Base-by-base conservation (phyloP, 2,329 filamentous ascomycete genomes). In the Volutella citrinella region DNA sequence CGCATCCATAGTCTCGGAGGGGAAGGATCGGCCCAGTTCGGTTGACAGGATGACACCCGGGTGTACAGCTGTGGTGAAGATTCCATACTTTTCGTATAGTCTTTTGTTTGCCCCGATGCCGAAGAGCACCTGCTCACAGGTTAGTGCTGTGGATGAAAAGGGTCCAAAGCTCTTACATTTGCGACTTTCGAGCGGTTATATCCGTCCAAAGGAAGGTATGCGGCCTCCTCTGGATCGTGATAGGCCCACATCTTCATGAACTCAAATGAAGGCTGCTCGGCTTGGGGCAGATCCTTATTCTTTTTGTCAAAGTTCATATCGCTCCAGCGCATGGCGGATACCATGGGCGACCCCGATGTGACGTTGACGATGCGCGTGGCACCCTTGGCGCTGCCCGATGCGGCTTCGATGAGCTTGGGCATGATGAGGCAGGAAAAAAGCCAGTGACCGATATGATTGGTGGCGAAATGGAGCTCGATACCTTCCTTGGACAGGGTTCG, bases 241-340 rank as follows among this genome's bases (percentile, higher is more conserved):
- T 39, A 44, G 6, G 43, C 46, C 42, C 42, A 53, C 3, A 5
- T 23, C 19, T 38, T 32, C 11, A 44, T 17, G 13, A 42, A 19
- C 5, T 32, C n/a, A 14, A 36, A 36, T 6, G 10, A 7, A 1
- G 46, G 48, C 36, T 47, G 40, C 27, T 53, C 49, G 3, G 16
- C 36, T 7, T 38, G 29, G 4, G 48, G 46, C 6, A 51, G 40
- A 7, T 49, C 43, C 22, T 39, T 36, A 38, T 46, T 48, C 30
- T 19, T 31, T 41, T 61, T 65, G 15, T 61, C 54, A 39, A 70
- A 70, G 27, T 68, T 66, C 24, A 54, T 58, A 46, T 72, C 68
- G 31, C 59, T 57, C 46, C 64, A 70, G 6, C 65, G 53, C 15
- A 71, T 49, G 7, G 56, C 56, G 3, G 52, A 48, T 11, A 66